A percentile compares a stretch with the other conserved stretches of the same genome.
phyloP scores from a whole-genome alignment of 345 rosid genomes.

The Turritis glabra region DNA sequence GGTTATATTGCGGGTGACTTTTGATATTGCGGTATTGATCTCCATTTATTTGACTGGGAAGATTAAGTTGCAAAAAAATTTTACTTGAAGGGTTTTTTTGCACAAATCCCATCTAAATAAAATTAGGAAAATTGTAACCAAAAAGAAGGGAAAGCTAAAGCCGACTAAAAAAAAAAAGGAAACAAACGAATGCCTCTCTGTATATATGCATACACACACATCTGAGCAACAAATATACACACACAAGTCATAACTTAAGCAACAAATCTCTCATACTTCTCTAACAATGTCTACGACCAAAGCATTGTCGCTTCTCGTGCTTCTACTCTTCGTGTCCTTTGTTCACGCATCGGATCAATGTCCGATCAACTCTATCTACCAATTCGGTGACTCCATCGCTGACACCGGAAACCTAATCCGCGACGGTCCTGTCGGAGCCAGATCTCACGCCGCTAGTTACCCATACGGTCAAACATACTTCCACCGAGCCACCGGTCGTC shows the following conservation, averaged over 20 bases:
- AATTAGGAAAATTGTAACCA: too few species aligned
- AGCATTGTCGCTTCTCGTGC: slow-evolving; percentile 1
- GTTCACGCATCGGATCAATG: slow-evolving; percentile 1
- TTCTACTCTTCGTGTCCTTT: slow-evolving; percentile 7
- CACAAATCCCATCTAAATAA: too few species aligned
- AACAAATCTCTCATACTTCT: neutral
- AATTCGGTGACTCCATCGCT: slow-evolving; percentile 35
- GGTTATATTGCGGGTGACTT: too few species aligned
- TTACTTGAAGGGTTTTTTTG: too few species aligned
- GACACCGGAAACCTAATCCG: slow-evolving; percentile 40
- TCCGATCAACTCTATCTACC: slow-evolving; percentile 25
- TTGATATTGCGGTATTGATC: too few species aligned
- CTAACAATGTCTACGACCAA: slow-evolving; percentile 11
- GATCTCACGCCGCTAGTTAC: slow-evolving; percentile 7
- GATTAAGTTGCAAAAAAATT: too few species aligned
- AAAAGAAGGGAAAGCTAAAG: neutral
- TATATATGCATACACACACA: neutral
- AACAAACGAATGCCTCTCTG: neutral
- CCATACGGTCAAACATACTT: slow-evolving; percentile 43
- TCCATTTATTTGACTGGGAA: too few species aligned
- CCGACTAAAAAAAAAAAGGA: neutral
- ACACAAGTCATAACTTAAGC: too few species aligned
- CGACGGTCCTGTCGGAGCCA: slow-evolving; percentile 11
- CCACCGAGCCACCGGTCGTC: slow-evolving; percentile 38
- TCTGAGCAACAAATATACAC: too few species aligned